Evolutionary conservation across 1,139 yeast species (phyloP).

Genomic region (Debaryomycetaceae sp.): DNA sequence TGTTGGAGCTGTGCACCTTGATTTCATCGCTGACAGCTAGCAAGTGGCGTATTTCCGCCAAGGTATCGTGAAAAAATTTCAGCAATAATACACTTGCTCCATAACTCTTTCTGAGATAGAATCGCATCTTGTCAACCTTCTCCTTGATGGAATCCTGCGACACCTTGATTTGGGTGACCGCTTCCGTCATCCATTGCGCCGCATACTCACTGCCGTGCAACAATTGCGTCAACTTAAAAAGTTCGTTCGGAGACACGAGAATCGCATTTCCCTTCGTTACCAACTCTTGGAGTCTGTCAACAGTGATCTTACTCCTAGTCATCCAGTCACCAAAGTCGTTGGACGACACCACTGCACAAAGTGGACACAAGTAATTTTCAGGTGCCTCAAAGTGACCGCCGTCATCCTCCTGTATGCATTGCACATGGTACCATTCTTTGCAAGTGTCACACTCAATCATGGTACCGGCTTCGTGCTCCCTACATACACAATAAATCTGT

Average conservation of each 20-base stretch:
- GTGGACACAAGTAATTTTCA: constrained; percentile 57
- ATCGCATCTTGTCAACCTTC: constrained; percentile 25
- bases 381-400: constrained; percentile 23
- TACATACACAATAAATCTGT: constrained; percentile 61
- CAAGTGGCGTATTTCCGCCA: constrained; percentile 16
- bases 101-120: constrained; percentile 29
- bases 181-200: too few relatives aligned
- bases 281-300: too few relatives aligned
- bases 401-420: constrained; percentile 47
- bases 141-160: not conserved
- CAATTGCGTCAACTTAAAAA: too few relatives aligned
- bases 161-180: too few relatives aligned
- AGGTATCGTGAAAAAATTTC: constrained; percentile 18
- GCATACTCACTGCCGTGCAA: too few relatives aligned
- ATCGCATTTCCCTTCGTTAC: too few relatives aligned
- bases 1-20: too few relatives aligned
- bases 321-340: too few relatives aligned
- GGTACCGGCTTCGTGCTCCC: constrained; percentile 61
- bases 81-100: constrained; percentile 29
- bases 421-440: constrained; percentile 76
- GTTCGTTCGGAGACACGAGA: too few relatives aligned
- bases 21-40: too few relatives aligned
- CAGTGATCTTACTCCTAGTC: too few relatives aligned
- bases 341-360: constrained; percentile 55
- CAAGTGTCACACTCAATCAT: constrained; percentile 82